phyloP scores from a whole-genome alignment of 805 yeast genomes.

The Pichia nanzhaoensis region DNA sequence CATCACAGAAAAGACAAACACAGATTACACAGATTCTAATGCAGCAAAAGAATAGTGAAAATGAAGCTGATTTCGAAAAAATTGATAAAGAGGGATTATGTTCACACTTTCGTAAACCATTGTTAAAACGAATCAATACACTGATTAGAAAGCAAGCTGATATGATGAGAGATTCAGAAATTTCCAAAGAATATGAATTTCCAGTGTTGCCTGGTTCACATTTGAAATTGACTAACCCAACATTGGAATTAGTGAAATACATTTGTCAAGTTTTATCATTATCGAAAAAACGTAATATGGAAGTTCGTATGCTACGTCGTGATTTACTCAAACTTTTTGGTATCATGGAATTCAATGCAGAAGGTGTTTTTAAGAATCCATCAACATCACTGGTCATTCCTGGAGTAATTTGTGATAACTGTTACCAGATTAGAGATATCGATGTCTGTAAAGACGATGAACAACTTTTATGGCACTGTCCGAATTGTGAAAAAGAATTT shows the following conservation, averaged over 20 bases:
- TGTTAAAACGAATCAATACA: slow-evolving; percentile 59
- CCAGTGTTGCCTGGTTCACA: slow-evolving; percentile 76
- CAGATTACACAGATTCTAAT: slow-evolving; percentile 54
- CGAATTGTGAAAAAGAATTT: slow-evolving; percentile 56
- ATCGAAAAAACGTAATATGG: slow-evolving; percentile 58
- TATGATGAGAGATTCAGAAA: slow-evolving; percentile 58
- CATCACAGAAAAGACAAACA: slow-evolving; percentile 54
- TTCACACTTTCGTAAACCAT: slow-evolving; percentile 51
- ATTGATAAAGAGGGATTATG: slow-evolving; percentile 42
- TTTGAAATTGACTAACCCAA: slow-evolving; percentile 54
- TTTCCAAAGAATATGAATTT: slow-evolving; percentile 58
- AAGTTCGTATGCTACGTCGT: slow-evolving; percentile 67
- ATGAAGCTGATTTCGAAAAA: slow-evolving; percentile 14
- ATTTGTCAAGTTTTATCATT: slow-evolving; percentile 67
- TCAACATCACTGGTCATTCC: slow-evolving; percentile 60
- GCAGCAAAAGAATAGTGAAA: slow-evolving; percentile 31
- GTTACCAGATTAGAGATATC: slow-evolving; percentile 66
- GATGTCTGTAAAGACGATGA: slow-evolving; percentile 74
- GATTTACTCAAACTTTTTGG: slow-evolving; percentile 70
- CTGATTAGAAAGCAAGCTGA: slow-evolving; percentile 67
- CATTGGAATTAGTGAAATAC: slow-evolving; percentile 71
- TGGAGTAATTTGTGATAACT: slow-evolving; percentile 70
- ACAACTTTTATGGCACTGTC: slow-evolving; percentile 50
- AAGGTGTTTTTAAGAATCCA: slow-evolving; percentile 69
- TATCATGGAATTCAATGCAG: slow-evolving; percentile 75